Conservation (phyloP, 768 basidiomycete species). For the Dioszegia hungarica region DNA sequence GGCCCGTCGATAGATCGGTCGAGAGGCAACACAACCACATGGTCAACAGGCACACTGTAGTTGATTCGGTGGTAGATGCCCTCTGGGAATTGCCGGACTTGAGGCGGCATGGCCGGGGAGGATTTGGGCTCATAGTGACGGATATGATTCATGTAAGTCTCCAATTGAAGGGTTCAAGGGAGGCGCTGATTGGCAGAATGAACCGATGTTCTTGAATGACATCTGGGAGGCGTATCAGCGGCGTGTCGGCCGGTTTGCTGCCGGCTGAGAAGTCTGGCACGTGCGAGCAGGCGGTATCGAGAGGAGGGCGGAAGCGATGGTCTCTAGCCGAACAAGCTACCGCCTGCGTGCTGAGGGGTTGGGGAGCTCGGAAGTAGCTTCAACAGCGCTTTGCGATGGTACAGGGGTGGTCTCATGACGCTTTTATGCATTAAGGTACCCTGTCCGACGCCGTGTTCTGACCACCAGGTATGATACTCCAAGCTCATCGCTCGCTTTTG, state of each 20-base stretch:
- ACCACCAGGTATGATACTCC: no score
- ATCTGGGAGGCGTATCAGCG: slow-evolving; percentile 27
- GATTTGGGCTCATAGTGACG: slow-evolving; percentile 16
- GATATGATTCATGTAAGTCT: slow-evolving; percentile 19
- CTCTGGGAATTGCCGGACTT: background rate
- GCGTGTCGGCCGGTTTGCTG: slow-evolving; percentile 54
- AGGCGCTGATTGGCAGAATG: slow-evolving; percentile 16
- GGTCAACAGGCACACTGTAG: no score
- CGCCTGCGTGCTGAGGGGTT: no score
- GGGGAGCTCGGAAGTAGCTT: no score
- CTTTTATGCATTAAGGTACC: no score
- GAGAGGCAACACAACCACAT: no score
- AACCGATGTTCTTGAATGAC: slow-evolving; percentile 30
- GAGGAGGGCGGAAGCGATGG: background rate
- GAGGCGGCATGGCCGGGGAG: background rate
- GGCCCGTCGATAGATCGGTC: no score
- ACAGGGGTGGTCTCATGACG: no score
- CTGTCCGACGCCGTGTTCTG: no score
- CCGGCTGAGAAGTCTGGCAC: background rate
- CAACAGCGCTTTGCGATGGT: background rate
- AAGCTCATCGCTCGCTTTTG: no score
- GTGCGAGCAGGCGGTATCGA: background rate
- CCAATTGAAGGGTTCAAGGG: no score
- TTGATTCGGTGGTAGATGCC: background rate
- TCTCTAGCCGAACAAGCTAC: no score